Evolutionary conservation across 192 early-diverging fungal species (phyloP).

Genomic region (Jimgerdemannia flammicorona): DNA sequence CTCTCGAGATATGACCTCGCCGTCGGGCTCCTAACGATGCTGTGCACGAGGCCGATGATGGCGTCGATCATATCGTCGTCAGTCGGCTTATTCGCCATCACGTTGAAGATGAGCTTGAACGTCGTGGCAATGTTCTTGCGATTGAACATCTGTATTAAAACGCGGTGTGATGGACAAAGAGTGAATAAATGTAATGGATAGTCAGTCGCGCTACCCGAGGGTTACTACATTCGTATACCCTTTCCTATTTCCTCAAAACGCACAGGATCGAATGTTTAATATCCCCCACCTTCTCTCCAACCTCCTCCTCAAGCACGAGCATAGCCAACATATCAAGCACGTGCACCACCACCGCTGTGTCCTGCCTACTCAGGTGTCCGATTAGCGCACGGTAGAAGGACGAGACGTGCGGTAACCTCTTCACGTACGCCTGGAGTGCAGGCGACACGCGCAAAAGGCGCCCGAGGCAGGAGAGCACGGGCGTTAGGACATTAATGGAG

Average conservation of each 20-base stretch:
- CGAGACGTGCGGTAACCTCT: neutral
- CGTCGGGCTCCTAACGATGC: neutral
- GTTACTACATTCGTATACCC: too few species aligned
- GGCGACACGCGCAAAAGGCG: neutral
- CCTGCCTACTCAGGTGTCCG: neutral
- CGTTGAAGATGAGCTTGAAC: neutral
- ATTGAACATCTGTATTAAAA: neutral
- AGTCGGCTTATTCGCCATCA: neutral
- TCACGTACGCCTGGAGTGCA: neutral
- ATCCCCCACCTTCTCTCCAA: neutral
- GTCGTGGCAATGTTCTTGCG: neutral
- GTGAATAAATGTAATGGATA: neutral
- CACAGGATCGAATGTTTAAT: neutral
- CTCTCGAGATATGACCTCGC: neutral
- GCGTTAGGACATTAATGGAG: neutral
- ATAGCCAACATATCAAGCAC: neutral
- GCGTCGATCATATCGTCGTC: neutral
- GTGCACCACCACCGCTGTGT: neutral
- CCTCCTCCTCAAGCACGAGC: neutral
- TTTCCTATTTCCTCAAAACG: neutral
- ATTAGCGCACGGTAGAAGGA: neutral
- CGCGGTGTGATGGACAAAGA: neutral
- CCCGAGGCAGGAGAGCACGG: neutral
- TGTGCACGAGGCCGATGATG: neutral
- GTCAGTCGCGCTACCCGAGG: neutral